These are phyloP conservation scores for Calonectria henricotiae DNA, from an alignment of 2,329 filamentous ascomycete genomes.

Conservation along the genomic window DNA sequence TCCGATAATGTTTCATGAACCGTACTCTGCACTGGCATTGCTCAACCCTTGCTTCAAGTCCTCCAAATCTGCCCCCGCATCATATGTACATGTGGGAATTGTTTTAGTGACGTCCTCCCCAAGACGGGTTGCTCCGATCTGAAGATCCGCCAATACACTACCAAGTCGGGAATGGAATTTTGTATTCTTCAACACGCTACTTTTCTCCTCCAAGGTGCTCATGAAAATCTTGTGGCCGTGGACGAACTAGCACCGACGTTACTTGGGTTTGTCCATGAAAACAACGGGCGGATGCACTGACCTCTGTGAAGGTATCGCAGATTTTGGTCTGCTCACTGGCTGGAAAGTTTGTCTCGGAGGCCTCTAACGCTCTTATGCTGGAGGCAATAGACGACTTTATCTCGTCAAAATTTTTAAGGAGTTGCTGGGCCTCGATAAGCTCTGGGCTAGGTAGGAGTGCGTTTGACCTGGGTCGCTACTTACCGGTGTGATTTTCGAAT, in stretches of 20 bases:
- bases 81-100: constrained; percentile 7
- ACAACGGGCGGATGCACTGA: not conserved
- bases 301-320: constrained; percentile 13
- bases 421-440: not conserved
- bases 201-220: not conserved
- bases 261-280: not conserved
- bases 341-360: constrained; percentile 7
- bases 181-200: not conserved
- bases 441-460: no score
- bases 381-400: not conserved
- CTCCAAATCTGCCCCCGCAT: constrained; percentile 19
- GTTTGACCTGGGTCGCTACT: not conserved
- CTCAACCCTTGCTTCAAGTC: constrained; percentile 3
- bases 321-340: not conserved
- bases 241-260: constrained; percentile 11
- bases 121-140: not conserved
- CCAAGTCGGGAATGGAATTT: not conserved
- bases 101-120: not conserved
- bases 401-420: constrained; percentile 1
- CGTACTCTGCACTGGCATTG: not conserved
- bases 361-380: not conserved
- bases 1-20: not conserved
- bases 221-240: not conserved
- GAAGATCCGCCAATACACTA: not conserved
- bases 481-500: not conserved